Conservation (phyloP, 495 filamentous ascomycete species). For the Penicillium samsonianum region DNA sequence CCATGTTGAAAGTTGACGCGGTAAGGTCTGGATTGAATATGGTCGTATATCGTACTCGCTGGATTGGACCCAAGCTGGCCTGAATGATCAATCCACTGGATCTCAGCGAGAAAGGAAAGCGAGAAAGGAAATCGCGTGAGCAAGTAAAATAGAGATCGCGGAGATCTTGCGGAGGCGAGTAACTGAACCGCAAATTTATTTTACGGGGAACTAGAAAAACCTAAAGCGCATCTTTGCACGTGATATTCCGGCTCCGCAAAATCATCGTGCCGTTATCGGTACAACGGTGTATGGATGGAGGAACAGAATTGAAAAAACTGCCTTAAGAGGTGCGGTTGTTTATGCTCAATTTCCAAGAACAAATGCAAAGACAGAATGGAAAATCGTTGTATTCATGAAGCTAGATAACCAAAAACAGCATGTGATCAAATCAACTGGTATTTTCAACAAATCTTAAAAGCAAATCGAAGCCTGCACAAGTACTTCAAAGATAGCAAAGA, state of each 20-base stretch:
- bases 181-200: constrained; percentile 39
- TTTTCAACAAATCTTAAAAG: constrained; percentile 3
- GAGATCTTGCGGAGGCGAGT: constrained; percentile 39
- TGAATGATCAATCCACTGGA: constrained; percentile 2
- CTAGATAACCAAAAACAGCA: neutral
- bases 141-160: constrained; percentile 18
- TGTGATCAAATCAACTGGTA: constrained; percentile 7
- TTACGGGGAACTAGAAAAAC: constrained; percentile 20
- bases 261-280: constrained; percentile 4
- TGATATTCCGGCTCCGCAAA: constrained; percentile 15
- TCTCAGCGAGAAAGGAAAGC: neutral
- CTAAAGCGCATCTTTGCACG: constrained; percentile 24
- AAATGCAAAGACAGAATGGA: neutral
- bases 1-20: constrained; percentile 36
- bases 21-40: neutral
- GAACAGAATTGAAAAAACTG: neutral
- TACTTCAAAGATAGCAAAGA: constrained; percentile 13
- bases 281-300: neutral
- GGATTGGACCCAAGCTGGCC: neutral
- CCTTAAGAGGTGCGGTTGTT: neutral
- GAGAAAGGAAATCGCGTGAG: constrained; percentile 3
- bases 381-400: neutral
- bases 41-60: neutral
- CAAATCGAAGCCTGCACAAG: constrained; percentile 12
- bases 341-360: neutral